These are phyloP conservation scores for Podospora didyma DNA, from an alignment of 495 filamentous ascomycete species.

Conservation along the genomic window DNA sequence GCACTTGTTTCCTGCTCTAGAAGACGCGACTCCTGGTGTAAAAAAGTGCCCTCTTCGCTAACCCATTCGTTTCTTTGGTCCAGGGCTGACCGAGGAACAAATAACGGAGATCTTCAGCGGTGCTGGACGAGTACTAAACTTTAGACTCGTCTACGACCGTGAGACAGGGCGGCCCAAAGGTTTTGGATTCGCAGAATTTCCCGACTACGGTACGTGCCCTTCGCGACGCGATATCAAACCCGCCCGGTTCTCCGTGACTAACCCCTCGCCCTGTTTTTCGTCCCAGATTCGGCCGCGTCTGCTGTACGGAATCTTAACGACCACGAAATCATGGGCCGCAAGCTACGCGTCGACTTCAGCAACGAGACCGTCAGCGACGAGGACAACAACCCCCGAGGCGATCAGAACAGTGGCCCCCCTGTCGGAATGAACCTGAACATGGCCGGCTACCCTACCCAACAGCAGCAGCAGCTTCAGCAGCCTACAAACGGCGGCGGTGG, in stretches of 20 bases:
- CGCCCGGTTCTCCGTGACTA: not conserved
- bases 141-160: conserved; percentile 90
- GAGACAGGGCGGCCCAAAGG: conserved; percentile 95
- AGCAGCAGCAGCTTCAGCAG: conserved; percentile 18
- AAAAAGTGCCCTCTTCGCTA: not conserved
- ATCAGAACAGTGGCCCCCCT: conserved; percentile 17
- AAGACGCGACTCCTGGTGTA: too few relatives aligned
- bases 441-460: conserved; percentile 15
- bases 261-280: not conserved
- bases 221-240: not conserved
- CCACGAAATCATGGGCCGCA: conserved; percentile 91
- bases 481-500: conserved; percentile 16
- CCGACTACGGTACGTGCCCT: conserved; percentile 55
- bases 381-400: conserved; percentile 14
- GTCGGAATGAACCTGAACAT: not conserved
- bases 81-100: conserved; percentile 90
- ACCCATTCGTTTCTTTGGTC: too few relatives aligned
- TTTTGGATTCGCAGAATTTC: conserved; percentile 93
- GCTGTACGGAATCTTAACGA: conserved; percentile 96
- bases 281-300: conserved; percentile 78
- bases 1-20: too few relatives aligned
- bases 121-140: conserved; percentile 85
- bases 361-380: conserved; percentile 78
- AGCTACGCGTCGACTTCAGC: conserved; percentile 89
- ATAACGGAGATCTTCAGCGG: conserved; percentile 86